Percentiles rank a stretch among this genome's conserved stretches.
These are phyloP conservation scores for Russula foetens DNA, from an alignment of 768 basidiomycete species.

Conservation along the genomic window DNA sequence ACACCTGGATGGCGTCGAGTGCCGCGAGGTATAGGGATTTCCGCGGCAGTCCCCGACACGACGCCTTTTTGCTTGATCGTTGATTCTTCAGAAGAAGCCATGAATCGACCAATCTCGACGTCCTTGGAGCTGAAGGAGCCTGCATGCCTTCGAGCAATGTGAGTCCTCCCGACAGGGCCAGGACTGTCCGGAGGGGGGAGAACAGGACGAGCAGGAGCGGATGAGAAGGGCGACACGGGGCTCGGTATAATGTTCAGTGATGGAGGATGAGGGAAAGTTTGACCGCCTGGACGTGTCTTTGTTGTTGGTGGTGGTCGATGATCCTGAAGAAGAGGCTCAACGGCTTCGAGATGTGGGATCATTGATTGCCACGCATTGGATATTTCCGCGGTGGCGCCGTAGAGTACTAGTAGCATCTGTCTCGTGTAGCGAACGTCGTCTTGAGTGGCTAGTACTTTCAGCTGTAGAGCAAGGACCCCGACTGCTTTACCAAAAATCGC, in stretches of 20 bases:
- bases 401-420: conserved; percentile 79
- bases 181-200: conserved; percentile 26
- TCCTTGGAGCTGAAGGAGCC: conserved; percentile 95
- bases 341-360: conserved; percentile 64
- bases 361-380: conserved; percentile 69
- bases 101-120: conserved; percentile 75
- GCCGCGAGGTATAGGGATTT: conserved; percentile 24
- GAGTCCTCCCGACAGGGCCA: conserved; percentile 24
- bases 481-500: conserved; percentile 84
- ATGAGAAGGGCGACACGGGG: conserved; percentile 23
- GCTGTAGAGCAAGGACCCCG: conserved; percentile 69
- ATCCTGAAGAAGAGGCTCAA: conserved; percentile 55
- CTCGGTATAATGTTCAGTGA: conserved; percentile 26
- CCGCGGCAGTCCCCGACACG: conserved; percentile 18
- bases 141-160: conserved; percentile 71
- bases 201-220: conserved; percentile 14
- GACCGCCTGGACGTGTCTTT: conserved; percentile 25
- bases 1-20: conserved; percentile 22
- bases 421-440: conserved; percentile 86
- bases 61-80: conserved; percentile 41
- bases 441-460: conserved; percentile 61
- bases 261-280: conserved; percentile 21
- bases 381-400: conserved; percentile 85
- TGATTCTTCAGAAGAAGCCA: conserved; percentile 54
- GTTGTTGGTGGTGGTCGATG: conserved; percentile 30